Base-by-base conservation (phyloP, 2,329 filamentous ascomycete species). In the Epichloe sylvatica region DNA sequence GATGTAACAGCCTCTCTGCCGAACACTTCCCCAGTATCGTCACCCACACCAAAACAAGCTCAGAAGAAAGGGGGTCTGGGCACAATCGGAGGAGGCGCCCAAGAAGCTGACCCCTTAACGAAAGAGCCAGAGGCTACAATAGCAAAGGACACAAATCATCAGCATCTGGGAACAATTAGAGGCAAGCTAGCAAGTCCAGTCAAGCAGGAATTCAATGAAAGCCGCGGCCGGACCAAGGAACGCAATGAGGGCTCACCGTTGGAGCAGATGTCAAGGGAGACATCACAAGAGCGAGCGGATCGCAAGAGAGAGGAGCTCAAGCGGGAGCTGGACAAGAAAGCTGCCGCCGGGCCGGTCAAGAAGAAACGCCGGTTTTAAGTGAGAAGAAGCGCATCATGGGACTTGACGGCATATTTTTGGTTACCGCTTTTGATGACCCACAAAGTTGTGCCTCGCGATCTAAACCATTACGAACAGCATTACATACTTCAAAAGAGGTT, bases 341-440 rank as follows among this genome's bases (percentile, higher is more conserved):
- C 69, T 3, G 67, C 71, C 0, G 69, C 68, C 17, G 71, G 70
- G 1, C 76, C 76, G 4, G 67, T 65, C 6, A 76, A 72, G 60
- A 80, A 80, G 66, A 79, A 77, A 62, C 66, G 76, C 41, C 74
- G 68, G 46, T 79, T 79, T 53, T 80, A 59, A 23, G 3, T 9
- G 12, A 19, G 17, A n/a, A 8, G 6, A 36, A 35, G 9, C 19
- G 34, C 5, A 19, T 35, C 15, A n/a, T 13, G 19, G 38, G 21
- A 15, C 19, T 17, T 8, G 25, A 35, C 12, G 2, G 33, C 30
- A 19, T 8, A 34, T 30, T 9, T 4, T 2, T 30, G 30, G 30
- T 4, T 11, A 11, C 30, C 30, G 30, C 30, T 4, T 11, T 9
- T 30, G 30, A 30, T 30, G 30, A 6, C 21, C 36, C 6, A 1